Evolutionary conservation across 2,329 filamentous ascomycete species (phyloP), one percentile per base, ranked within the genome.

Genomic region (Beauveria sp.): DNA sequence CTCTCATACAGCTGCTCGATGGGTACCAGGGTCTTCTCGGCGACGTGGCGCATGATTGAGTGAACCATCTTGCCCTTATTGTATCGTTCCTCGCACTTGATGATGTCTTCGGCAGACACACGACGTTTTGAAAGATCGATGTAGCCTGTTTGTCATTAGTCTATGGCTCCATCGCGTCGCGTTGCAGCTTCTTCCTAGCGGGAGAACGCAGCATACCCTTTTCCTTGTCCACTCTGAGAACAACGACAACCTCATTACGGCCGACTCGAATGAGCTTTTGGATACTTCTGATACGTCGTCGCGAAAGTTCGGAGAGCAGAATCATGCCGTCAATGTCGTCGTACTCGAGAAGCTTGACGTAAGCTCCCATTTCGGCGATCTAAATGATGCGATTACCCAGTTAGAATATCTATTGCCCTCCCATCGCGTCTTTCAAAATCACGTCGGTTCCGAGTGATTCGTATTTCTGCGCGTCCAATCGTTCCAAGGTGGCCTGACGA

Each of bases 311-410:
- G 71, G 91, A 96, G 67, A 99, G 91, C 68, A 99, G 82, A 72
- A 99, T 99, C 96, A 99, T 99, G 86, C 95, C 95, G 75, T 99
- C 96, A 72, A 99, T 99, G 80, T 98, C 97, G 79, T 99, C 95
- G 79, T 99, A 99, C 81, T 99, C 95, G 70, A 99, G 88, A 61
- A 99, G 88, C 81, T 99, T 99, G 73, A 99, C 96, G 77, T 99
- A 99, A 71, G 96, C 95, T 77, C 95, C 95, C 96, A 99, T 99
- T 79, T 99, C 96, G 76, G 95, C 95, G 74, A 99, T 99, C 90
- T 95, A 69, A 55, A 61, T 34, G 57, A 59, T 1, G 43, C 28
- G n/a, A 45, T 4, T 9, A 16, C 45, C 9, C 6, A 40, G 28
- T 56, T 56, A 61, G 51, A 55, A n/a, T 12, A 50, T 22, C 2